These are phyloP conservation scores for Phytophthora pseudosyringae DNA, from an alignment of 352 stramenopile genomes.

Conservation along the genomic window DNA sequence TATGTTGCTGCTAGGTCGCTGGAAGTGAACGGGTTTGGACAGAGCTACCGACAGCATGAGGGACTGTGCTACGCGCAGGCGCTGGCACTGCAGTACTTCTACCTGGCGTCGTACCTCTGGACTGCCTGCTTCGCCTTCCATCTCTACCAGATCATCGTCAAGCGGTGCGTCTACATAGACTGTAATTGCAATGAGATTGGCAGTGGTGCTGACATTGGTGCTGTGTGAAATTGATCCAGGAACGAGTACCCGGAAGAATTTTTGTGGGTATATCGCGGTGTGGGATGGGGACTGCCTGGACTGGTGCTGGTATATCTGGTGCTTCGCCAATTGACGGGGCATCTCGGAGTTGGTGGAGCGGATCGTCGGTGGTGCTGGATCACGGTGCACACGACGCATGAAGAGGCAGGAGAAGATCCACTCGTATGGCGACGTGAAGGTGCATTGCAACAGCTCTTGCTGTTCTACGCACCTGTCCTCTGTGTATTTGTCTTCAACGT, in stretches of 20 bases:
- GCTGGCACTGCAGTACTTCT: conserved; percentile 80
- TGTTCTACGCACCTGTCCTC: conserved; percentile 75
- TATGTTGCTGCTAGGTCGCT: conserved; percentile 48
- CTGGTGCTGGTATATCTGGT: conserved; percentile 61
- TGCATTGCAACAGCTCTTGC: conserved; percentile 62
- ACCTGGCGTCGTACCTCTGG: conserved; percentile 85
- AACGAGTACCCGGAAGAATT: conserved; percentile 81
- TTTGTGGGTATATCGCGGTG: conserved; percentile 61
- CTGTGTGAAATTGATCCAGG: conserved; percentile 20
- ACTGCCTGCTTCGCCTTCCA: conserved; percentile 87
- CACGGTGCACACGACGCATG: conserved; percentile 44
- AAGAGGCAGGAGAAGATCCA: conserved; percentile 37
- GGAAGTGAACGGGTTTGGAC: conserved; percentile 54
- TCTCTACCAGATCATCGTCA: conserved; percentile 88
- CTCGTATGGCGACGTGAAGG: conserved; percentile 51
- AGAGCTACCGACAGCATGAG: conserved; percentile 54
- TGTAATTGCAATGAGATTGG: neutral
- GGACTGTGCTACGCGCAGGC: conserved; percentile 73
- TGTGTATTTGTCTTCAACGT: conserved; percentile 77
- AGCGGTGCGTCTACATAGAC: conserved; percentile 37
- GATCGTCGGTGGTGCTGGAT: conserved; percentile 86
- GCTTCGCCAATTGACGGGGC: conserved; percentile 71
- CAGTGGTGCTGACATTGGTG: neutral
- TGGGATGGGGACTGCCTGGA: conserved; percentile 73
- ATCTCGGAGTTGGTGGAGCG: conserved; percentile 68